Evolutionary conservation across 441 rosid genomes (phyloP).

Genomic region (Gossypium aridum): DNA sequence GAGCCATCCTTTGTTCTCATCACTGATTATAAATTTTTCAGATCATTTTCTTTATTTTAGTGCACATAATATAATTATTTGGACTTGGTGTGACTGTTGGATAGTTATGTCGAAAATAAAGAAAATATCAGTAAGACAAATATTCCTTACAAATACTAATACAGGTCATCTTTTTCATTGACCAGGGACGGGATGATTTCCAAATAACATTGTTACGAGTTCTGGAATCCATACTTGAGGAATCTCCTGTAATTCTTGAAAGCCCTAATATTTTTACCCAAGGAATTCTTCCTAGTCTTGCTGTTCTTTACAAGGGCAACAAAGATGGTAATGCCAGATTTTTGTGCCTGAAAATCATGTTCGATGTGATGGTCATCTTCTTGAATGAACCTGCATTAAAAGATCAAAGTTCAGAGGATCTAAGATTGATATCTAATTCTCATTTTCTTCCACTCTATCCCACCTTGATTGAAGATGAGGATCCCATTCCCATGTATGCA

Average conservation of each 20-base stretch:
- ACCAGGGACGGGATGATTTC: slow-evolving; percentile 91
- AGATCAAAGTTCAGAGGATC: slow-evolving; percentile 43
- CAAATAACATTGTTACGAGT: slow-evolving; percentile 83
- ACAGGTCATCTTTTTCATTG: not conserved
- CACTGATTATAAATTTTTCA: not conserved
- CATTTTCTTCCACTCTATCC: slow-evolving; percentile 95
- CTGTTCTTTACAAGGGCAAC: slow-evolving; percentile 76
- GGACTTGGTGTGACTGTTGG: not conserved
- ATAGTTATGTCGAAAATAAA: no score
- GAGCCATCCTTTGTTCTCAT: not conserved
- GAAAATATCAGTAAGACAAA: not conserved
- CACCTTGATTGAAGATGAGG: slow-evolving; percentile 83
- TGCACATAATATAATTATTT: not conserved
- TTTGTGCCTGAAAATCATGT: slow-evolving; percentile 83
- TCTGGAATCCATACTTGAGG: slow-evolving; percentile 73
- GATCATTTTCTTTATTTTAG: not conserved
- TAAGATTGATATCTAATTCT: slow-evolving; percentile 64
- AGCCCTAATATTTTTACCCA: slow-evolving; percentile 47
- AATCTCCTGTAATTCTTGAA: slow-evolving; percentile 48
- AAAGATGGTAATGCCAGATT: slow-evolving; percentile 93
- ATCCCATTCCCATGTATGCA: slow-evolving; percentile 93
- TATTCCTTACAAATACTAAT: not conserved
- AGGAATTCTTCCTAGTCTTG: slow-evolving; percentile 75
- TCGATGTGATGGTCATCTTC: slow-evolving; percentile 72
- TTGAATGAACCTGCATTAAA: slow-evolving; percentile 55